Evolutionary conservation across 2,329 filamentous ascomycete species (phyloP).

Genomic region (Xylariaceae sp.): DNA sequence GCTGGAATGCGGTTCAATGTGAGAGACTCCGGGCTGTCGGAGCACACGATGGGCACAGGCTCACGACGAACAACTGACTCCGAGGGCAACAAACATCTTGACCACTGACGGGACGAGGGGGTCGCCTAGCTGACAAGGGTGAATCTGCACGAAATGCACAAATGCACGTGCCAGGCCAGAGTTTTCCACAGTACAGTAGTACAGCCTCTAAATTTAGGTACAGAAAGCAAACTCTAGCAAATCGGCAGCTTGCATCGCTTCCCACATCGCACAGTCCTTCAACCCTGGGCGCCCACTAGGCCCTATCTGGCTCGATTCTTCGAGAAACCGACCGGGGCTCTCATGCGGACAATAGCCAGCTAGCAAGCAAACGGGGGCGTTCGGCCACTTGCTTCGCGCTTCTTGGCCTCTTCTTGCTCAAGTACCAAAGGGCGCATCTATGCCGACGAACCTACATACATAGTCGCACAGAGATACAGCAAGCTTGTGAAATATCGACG

Average conservation of each 20-base stretch:
- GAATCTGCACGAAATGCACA: no score
- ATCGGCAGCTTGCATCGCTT: conserved; percentile 14
- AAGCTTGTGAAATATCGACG: no score
- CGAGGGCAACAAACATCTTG: no score
- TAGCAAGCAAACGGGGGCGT: conserved; percentile 11
- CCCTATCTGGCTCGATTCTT: conserved; percentile 16
- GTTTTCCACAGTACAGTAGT: neutral
- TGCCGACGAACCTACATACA: neutral
- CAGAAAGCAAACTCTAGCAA: conserved; percentile 8
- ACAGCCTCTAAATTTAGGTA: conserved; percentile 17
- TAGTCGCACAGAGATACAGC: no score
- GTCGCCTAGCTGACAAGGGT: no score
- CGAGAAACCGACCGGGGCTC: conserved; percentile 16
- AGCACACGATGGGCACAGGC: no score
- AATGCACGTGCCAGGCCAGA: neutral
- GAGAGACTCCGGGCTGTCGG: no score
- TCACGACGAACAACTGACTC: no score
- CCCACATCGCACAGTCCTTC: conserved; percentile 1
- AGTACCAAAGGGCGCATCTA: neutral
- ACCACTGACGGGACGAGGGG: no score
- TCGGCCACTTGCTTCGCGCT: neutral
- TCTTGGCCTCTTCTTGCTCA: no score
- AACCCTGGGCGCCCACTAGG: conserved; percentile 9
- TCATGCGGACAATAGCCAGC: conserved; percentile 11
- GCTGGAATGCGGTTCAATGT: no score